Evolutionary conservation across 2,329 filamentous ascomycete genomes (phyloP).

Genomic region (Apiospora malaysiana): DNA sequence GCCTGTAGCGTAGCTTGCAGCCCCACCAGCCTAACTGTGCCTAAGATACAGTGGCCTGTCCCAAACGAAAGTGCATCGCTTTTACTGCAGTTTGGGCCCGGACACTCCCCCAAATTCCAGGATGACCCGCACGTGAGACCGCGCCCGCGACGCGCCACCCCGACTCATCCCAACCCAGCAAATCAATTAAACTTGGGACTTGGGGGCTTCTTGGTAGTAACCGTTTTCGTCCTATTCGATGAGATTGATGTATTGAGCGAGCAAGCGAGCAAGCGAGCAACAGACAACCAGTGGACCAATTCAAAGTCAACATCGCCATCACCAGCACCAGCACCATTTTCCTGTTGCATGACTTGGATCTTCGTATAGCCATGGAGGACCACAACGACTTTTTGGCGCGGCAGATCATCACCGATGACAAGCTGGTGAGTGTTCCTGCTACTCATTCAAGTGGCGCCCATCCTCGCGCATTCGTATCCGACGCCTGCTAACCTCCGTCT

Average conservation of each 20-base stretch:
- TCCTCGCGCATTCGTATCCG: neutral
- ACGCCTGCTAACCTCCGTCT: neutral
- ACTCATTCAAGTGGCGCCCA: neutral
- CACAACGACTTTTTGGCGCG: slow-evolving; percentile 77
- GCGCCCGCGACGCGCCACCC: slow-evolving; percentile 31
- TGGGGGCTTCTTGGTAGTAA: neutral
- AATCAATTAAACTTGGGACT: slow-evolving; percentile 3
- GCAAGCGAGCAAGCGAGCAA: neutral
- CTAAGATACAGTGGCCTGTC: neutral
- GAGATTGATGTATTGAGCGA: neutral
- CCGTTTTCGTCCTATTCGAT: neutral
- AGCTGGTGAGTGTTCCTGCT: slow-evolving; percentile 59
- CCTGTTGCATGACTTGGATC: no score
- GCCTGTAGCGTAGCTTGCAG: slow-evolving; percentile 4
- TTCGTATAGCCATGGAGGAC: slow-evolving; percentile 45
- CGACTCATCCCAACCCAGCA: neutral
- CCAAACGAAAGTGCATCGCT: no score
- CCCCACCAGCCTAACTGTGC: neutral
- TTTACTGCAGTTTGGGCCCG: neutral
- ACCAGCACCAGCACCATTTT: no score
- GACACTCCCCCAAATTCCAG: neutral
- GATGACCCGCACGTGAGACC: slow-evolving; percentile 42
- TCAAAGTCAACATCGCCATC: neutral
- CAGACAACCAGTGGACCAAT: neutral
- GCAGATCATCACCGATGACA: slow-evolving; percentile 77